Evolutionary conservation across 1,139 yeast genomes (phyloP).

Genomic region (Candida mesenterica): DNA sequence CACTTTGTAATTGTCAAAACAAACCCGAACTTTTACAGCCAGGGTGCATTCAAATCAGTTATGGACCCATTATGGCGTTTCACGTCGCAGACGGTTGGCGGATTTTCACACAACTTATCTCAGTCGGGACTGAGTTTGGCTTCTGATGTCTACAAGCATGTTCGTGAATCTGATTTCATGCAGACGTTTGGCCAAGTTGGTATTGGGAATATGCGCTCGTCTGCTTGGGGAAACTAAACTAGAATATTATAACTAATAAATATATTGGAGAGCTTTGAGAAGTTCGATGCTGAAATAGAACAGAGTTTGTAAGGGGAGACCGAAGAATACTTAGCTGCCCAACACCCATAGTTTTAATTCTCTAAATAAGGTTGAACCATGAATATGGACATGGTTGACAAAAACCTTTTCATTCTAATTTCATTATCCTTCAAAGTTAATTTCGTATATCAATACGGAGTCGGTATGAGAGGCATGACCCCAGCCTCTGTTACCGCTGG

Average conservation of each 20-base stretch:
- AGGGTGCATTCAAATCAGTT: constrained; percentile 11
- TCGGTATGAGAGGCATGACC: constrained; percentile 77
- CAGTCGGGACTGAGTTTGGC: constrained; percentile 1
- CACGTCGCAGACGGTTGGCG: background rate
- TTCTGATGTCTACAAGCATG: constrained; percentile 9
- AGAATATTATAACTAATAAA: background rate
- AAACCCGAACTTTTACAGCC: constrained; percentile 13
- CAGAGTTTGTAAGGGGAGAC: too few species aligned
- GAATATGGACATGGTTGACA: too few species aligned
- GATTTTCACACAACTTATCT: background rate
- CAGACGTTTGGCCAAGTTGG: constrained; percentile 30
- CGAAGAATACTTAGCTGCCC: too few species aligned
- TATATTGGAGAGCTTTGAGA: too few species aligned
- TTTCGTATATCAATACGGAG: constrained; percentile 75
- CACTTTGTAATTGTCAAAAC: constrained; percentile 35
- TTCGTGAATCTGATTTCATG: constrained; percentile 19
- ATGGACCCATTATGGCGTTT: constrained; percentile 4
- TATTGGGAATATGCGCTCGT: constrained; percentile 21
- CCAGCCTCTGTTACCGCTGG: constrained; percentile 97
- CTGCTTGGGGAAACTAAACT: background rate
- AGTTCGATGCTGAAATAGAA: constrained; percentile 21
- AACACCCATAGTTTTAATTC: too few species aligned
- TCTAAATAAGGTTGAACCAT: too few species aligned
- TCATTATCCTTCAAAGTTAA: constrained; percentile 21
- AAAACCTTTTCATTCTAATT: too few species aligned